A percentile compares a stretch with the other conserved stretches of the same genome.
Evolutionary conservation across 139 green algal species (phyloP).

Genomic region (Haematococcus lacustris): DNA sequence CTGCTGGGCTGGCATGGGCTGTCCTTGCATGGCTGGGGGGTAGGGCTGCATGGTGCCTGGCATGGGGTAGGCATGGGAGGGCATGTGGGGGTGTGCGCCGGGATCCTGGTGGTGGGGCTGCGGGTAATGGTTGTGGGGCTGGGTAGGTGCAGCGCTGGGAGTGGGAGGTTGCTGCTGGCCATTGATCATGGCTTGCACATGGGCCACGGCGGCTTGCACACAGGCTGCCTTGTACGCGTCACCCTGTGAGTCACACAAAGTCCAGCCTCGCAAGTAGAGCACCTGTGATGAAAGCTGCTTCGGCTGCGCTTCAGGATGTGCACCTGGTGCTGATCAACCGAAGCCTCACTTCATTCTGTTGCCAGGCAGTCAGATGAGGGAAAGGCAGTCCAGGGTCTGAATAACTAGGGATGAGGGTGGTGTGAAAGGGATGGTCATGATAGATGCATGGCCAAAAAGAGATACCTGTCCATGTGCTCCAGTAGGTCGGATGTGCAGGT

Average conservation of each 20-base stretch:
- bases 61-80: not conserved
- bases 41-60: not conserved
- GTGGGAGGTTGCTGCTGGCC: not conserved
- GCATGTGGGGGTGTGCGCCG: not conserved
- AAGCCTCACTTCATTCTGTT: not conserved
- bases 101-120: not conserved
- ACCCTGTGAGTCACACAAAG: not conserved
- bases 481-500: conserved; percentile 14
- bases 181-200: not conserved
- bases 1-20: not conserved
- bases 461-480: not conserved
- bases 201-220: not conserved
- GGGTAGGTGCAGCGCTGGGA: not conserved
- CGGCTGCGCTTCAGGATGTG: not conserved
- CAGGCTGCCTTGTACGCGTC: not conserved
- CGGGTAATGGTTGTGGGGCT: not conserved
- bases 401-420: not conserved
- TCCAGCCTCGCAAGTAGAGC: not conserved
- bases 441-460: not conserved
- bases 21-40: no score
- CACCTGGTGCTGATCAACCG: not conserved
- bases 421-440: no score
- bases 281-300: not conserved
- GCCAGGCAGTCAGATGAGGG: not conserved
- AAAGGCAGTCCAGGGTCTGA: not conserved